phyloP scores from a whole-genome alignment of 2,329 filamentous ascomycete genomes.

The Aureobasidium subglaciale region DNA sequence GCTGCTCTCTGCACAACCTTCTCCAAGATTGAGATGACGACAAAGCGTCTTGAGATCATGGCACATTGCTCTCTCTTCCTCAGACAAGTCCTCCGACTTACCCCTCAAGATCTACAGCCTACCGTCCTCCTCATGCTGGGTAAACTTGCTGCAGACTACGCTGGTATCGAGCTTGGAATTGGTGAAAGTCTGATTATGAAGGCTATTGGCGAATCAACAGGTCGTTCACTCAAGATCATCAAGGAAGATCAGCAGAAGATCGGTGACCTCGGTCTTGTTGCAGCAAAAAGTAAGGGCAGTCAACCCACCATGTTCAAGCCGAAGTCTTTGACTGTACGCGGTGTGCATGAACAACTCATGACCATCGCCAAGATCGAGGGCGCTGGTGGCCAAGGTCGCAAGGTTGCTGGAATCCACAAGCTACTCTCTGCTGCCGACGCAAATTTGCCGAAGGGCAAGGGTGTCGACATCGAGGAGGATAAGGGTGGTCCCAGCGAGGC shows the following conservation, averaged over 20 bases:
- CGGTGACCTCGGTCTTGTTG: constrained; percentile 87
- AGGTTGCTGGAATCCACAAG: constrained; percentile 94
- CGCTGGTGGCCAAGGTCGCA: constrained; percentile 79
- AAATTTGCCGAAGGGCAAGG: constrained; percentile 57
- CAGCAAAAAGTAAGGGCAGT: constrained; percentile 88
- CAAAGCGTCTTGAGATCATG: constrained; percentile 80
- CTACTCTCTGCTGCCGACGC: constrained; percentile 85
- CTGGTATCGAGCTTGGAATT: constrained; percentile 95
- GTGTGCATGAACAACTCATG: constrained; percentile 82
- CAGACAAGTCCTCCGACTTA: constrained; percentile 86
- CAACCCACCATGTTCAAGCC: constrained; percentile 99
- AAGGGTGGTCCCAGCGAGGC: constrained; percentile 93
- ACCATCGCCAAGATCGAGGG: constrained; percentile 80
- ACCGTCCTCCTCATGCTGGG: constrained; percentile 96
- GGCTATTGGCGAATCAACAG: constrained; percentile 89
- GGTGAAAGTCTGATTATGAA: constrained; percentile 99
- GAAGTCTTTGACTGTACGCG: constrained; percentile 77
- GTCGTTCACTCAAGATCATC: constrained; percentile 78
- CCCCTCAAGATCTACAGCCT: constrained; percentile 76
- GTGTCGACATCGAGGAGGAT: constrained; percentile 77
- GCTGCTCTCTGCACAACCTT: constrained; percentile 92
- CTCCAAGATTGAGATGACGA: constrained; percentile 88
- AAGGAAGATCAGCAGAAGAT: constrained; percentile 95
- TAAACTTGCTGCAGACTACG: constrained; percentile 93
- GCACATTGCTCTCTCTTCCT: constrained; percentile 87